These are phyloP conservation scores for Mortierella sp. DNA, from an alignment of 371 early-diverging fungal species.

Conservation along the genomic window DNA sequence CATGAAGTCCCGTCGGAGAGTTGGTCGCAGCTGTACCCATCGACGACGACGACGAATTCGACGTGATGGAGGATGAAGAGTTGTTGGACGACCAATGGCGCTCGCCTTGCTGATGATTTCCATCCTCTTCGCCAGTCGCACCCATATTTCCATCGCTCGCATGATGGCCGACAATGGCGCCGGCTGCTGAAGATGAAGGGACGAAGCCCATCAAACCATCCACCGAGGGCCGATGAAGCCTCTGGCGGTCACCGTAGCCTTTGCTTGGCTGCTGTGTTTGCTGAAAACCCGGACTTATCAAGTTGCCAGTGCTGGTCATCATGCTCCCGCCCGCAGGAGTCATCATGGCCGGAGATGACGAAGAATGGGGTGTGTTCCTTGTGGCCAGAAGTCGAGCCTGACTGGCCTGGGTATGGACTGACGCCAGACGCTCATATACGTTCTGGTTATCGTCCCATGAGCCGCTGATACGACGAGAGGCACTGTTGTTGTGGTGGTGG, in stretches of 20 bases:
- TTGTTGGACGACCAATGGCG: too few species aligned
- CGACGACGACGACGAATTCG: too few species aligned
- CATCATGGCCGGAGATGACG: background rate
- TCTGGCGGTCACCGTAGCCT: background rate
- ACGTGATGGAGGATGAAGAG: too few species aligned
- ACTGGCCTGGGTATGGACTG: conserved; percentile 47
- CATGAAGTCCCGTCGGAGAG: too few species aligned
- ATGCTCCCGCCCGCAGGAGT: conserved; percentile 53
- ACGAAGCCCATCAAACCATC: conserved; percentile 16
- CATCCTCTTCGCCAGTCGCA: too few species aligned
- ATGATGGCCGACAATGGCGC: too few species aligned
- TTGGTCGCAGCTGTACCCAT: too few species aligned
- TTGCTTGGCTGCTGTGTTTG: conserved; percentile 16
- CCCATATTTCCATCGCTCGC: too few species aligned
- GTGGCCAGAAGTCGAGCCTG: conserved; percentile 46
- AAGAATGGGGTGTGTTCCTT: background rate
- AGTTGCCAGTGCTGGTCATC: conserved; percentile 37
- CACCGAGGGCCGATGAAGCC: conserved; percentile 32
- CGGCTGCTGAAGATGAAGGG: too few species aligned
- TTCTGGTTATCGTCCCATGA: conserved; percentile 50
- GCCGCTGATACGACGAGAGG: conserved; percentile 43
- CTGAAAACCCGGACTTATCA: conserved; percentile 27
- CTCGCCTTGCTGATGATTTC: too few species aligned
- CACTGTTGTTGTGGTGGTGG: conserved; percentile 31
- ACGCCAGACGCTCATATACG: conserved; percentile 50